Base-by-base conservation (phyloP, 768 basidiomycete species). In the Pulveroboletus sp. region DNA sequence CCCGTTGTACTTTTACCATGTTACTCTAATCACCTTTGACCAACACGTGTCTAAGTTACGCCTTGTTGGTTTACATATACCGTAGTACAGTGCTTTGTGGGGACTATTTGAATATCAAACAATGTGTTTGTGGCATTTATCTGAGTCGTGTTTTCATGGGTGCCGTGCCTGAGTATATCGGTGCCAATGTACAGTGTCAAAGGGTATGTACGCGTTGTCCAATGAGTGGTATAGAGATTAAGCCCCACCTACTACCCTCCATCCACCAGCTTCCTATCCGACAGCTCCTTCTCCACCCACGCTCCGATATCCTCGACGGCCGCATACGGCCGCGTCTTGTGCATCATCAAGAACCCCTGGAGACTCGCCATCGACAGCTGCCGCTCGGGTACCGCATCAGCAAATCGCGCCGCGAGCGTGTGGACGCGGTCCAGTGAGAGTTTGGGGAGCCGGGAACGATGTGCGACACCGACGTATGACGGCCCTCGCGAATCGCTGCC, bases 341-440 rank as follows among this genome's bases (percentile, higher is more conserved):
- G 78, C 17, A 69, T 66, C 84, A 91, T 86, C 51, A 90, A 63
- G 61, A 81, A 87, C 4, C 83, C 79, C 47, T 76, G 76, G 0
- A 78, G 61, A 20, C 66, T 67, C 3, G 76, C 74, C 62, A 76
- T 72, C 31, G 72, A 69, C 11, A 75, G 38, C 49, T 66, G 65
- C 23, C 72, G 63, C 40, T 77, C 72, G 1, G 80, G 78, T 13
- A 91, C 72, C 11, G 63, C 68, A 1, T 70, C 70, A 4, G 79
- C 74, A 58, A 91, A 91, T 25, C 66, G 65, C 11, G 63, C 62
- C 1, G 87, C 84, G 32, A 90, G 80, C 38, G 52, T 50, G 9
- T 62, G 58, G 23, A 81, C 52, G 50, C 75, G 66, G 2, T 61
- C 47, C 29, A 47, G 58, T 0, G 79, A 70, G 23, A 85, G 65